Conservation (phyloP, 106 monocot species). For the Platanthera zijinensis region DNA sequence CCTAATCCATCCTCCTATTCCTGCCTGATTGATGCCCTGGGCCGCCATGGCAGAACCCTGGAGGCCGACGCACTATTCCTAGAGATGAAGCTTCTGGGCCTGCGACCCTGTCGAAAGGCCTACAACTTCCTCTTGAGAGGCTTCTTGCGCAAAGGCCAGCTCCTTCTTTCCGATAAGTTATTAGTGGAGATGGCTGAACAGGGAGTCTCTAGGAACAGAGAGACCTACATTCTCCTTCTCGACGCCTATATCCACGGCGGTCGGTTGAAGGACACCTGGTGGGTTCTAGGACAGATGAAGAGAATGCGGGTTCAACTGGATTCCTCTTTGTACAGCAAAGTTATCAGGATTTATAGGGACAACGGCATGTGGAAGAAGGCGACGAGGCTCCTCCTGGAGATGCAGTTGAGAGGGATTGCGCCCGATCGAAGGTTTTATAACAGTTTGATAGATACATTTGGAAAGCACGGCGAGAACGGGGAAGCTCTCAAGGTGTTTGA, state of each 20-base stretch:
- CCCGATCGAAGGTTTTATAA: slow-evolving; percentile 45
- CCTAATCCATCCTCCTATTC: slow-evolving; percentile 38
- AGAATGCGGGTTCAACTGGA: slow-evolving; percentile 21
- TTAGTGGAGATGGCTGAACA: slow-evolving; percentile 45
- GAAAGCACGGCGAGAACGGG: slow-evolving; percentile 42
- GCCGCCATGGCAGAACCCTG: slow-evolving; percentile 48
- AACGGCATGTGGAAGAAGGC: slow-evolving; percentile 97
- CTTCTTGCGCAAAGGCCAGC: slow-evolving; percentile 44
- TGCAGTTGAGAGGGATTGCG: slow-evolving; percentile 33
- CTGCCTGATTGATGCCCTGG: slow-evolving; percentile 37
- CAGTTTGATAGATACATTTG: slow-evolving; percentile 55
- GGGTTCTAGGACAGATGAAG: slow-evolving; percentile 60
- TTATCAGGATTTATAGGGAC: slow-evolving; percentile 54
- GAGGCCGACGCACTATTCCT: slow-evolving; percentile 65
- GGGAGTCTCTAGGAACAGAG: slow-evolving; percentile 30
- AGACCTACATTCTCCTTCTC: slow-evolving; percentile 54
- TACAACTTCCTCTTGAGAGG: slow-evolving; percentile 55
- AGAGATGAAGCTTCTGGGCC: slow-evolving; percentile 37
- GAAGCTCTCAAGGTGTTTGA: slow-evolving; percentile 47
- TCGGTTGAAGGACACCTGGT: slow-evolving; percentile 57
- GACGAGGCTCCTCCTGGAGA: slow-evolving; percentile 39
- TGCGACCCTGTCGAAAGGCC: slow-evolving; percentile 12
- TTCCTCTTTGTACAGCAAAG: slow-evolving; percentile 33
- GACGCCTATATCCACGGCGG: slow-evolving; percentile 46
- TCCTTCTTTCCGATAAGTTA: slow-evolving; percentile 39